Evolutionary conservation across 768 basidiomycete species (phyloP).

Genomic region (Nevesoporus exiguus): DNA sequence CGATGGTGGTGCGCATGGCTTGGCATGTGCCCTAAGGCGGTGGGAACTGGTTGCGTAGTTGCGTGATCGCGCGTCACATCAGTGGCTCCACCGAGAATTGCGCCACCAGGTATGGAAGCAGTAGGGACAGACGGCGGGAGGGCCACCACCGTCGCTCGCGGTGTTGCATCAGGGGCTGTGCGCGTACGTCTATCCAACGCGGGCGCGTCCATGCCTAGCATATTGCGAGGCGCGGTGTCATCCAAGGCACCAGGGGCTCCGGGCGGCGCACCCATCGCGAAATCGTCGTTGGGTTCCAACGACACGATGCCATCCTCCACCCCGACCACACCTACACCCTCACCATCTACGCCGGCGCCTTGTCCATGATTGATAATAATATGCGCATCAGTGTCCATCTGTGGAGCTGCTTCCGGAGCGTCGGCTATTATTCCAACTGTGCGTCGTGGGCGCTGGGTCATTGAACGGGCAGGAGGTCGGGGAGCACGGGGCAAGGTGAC

Average conservation of each 20-base stretch:
- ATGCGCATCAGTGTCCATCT: conserved; percentile 46
- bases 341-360: conserved; percentile 38
- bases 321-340: conserved; percentile 41
- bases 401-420: conserved; percentile 30
- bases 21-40: conserved; percentile 18
- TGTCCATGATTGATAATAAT: conserved; percentile 50
- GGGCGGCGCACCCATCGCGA: conserved; percentile 87
- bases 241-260: conserved; percentile 83
- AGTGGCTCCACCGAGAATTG: conserved; percentile 11
- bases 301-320: conserved; percentile 77
- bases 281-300: conserved; percentile 80
- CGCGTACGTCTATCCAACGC: conserved; percentile 32
- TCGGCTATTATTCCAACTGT: conserved; percentile 50
- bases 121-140: conserved; percentile 40
- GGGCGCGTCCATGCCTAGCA: conserved; percentile 27
- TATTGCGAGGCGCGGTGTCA: conserved; percentile 25
- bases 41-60: conserved; percentile 11
- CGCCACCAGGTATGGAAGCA: conserved; percentile 10
- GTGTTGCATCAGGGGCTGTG: conserved; percentile 56
- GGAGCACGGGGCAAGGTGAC: conserved; percentile 32
- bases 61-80: conserved; percentile 19
- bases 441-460: conserved; percentile 37
- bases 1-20: conserved; percentile 40
- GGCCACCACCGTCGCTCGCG: conserved; percentile 56
- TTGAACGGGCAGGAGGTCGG: conserved; percentile 28